Evolutionary conservation across 176 grass and related monocot species (phyloP).

Genomic region (Oryza rufipogon): DNA sequence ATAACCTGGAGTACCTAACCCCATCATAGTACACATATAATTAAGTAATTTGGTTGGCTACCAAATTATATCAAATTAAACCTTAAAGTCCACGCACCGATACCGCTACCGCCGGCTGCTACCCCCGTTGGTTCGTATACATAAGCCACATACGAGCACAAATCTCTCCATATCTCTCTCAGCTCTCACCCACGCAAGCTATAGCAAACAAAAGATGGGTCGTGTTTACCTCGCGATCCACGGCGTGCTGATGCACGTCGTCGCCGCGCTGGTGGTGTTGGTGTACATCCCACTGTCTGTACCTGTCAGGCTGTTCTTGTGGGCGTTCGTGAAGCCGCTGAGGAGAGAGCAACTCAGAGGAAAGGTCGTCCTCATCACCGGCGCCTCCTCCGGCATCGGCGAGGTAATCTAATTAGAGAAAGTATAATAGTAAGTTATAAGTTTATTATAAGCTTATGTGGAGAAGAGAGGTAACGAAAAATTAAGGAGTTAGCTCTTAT

Average conservation of each 20-base stretch:
- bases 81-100: too few species aligned
- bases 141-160: too few species aligned
- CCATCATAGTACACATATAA: too few species aligned
- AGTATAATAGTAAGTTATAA: too few species aligned
- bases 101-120: too few species aligned
- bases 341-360: conserved; percentile 44
- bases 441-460: too few species aligned
- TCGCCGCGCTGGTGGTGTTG: conserved; percentile 35
- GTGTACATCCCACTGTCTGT: conserved; percentile 46
- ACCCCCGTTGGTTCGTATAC: too few species aligned
- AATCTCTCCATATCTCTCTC: neutral
- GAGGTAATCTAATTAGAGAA: conserved; percentile 34
- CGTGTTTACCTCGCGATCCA: conserved; percentile 27
- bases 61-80: too few species aligned
- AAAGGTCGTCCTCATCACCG: conserved; percentile 66
- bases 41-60: too few species aligned
- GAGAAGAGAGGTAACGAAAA: too few species aligned
- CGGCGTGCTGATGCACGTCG: conserved; percentile 29
- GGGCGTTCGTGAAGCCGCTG: conserved; percentile 44
- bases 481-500: too few species aligned
- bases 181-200: neutral
- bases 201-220: conserved; percentile 14
- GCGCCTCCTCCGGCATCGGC: conserved; percentile 67
- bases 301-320: conserved; percentile 33
- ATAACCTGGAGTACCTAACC: too few species aligned